These are phyloP conservation scores for Casaregolazyma suthepensis DNA, from an alignment of 1,139 yeast genomes.

Conservation along the genomic window DNA sequence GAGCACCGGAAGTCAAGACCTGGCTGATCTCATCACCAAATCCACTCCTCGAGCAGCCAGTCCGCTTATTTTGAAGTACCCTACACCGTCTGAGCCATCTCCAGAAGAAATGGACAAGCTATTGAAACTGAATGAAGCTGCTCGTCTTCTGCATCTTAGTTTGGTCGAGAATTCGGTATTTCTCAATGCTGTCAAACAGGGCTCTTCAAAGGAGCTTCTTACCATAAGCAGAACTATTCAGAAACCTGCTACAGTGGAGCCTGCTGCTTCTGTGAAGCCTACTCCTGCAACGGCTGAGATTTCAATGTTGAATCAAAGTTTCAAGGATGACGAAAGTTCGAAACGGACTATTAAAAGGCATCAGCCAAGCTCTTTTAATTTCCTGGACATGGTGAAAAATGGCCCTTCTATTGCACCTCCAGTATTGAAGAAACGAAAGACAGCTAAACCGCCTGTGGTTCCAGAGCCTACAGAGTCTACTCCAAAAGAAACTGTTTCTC, in stretches of 20 bases:
- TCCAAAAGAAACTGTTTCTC: background rate
- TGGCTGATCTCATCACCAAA: conserved; percentile 13
- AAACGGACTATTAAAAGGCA: conserved; percentile 2
- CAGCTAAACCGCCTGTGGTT: background rate
- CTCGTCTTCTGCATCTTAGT: conserved; percentile 12
- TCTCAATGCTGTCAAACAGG: conserved; percentile 12
- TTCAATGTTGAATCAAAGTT: conserved; percentile 6
- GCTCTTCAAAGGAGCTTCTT: conserved; percentile 7
- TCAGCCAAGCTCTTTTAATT: conserved; percentile 1
- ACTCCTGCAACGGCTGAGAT: background rate
- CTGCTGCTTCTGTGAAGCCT: background rate
- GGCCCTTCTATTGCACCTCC: background rate
- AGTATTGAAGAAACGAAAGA: conserved; percentile 2
- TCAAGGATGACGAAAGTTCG: background rate
- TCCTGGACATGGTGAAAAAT: conserved; percentile 6
- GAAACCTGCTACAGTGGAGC: background rate
- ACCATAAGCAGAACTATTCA: conserved; percentile 1
- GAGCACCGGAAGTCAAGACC: conserved; percentile 7
- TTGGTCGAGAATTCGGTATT: conserved; percentile 14
- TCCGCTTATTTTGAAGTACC: conserved; percentile 9
- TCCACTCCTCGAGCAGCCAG: conserved; percentile 13
- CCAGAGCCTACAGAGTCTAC: background rate
- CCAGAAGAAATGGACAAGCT: conserved; percentile 10
- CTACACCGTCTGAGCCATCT: conserved; percentile 7
- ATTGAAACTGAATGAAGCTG: conserved; percentile 15